Base-by-base conservation (phyloP, 2,329 filamentous ascomycete species). In the Elsinoe australis region DNA sequence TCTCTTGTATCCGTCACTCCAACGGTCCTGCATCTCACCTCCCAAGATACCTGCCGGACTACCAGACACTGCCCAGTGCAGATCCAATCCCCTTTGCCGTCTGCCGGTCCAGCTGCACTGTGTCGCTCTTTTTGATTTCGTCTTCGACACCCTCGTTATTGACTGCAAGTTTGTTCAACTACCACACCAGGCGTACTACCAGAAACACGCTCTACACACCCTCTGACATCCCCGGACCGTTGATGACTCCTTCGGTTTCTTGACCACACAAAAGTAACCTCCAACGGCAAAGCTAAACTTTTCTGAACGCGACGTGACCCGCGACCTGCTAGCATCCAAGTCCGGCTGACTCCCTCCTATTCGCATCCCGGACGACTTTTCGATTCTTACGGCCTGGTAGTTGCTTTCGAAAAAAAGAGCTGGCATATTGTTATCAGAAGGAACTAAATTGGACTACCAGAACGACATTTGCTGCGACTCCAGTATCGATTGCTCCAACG, bases 61-160 rank as follows among this genome's bases (percentile, higher is more conserved):
- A 24, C 19, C 24, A 31, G 14, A 31, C 39, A 18, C 39, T 44
- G 39, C 39, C 39, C 39, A 32, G 39, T 18, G 39, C 39, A 44
- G 24, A 6, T 29, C 26, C 7, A 29, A 44, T 44, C 39, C 39
- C 39, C 15, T 44, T 44, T 32, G 39, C 39, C 28, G 39, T 32
- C 39, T 44, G 39, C 39, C 39, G 39, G 39, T 44, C 39, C 39
- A 44, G 39, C 39, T 44, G 39, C 39, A 14, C 21, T 41, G 17
- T 21, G 21, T 44, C 39, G 14, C 28, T 44, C 12, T 9, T 18
- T 29, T 41, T 26, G 15, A 15, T 18, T 41, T 41, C 19, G 5
- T 21, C 10, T 38, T 41, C 36, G 19, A 41, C 36, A 41, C 36
- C 22, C 14, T 28, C 36, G 9, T 39, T 41, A 41, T 24, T 41